Evolutionary conservation across 495 filamentous ascomycete species (phyloP).

Genomic region (Letharia lupina): DNA sequence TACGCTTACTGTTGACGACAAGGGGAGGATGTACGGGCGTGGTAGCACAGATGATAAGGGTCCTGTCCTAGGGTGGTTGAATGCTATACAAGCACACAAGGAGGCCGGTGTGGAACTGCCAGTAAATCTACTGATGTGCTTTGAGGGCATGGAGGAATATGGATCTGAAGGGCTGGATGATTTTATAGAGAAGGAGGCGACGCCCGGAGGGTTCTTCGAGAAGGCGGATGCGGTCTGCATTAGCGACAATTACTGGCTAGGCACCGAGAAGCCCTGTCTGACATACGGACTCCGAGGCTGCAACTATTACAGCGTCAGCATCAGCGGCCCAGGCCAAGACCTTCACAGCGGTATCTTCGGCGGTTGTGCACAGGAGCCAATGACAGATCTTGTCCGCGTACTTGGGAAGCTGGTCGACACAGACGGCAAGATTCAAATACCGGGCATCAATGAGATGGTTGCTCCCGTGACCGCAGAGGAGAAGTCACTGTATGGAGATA

Average conservation of each 20-base stretch:
- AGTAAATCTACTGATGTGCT: conserved; percentile 98
- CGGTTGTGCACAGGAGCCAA: conserved; percentile 90
- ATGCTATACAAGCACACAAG: conserved; percentile 94
- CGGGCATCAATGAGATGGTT: conserved; percentile 84
- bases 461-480: conserved; percentile 81
- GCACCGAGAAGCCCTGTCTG: conserved; percentile 93
- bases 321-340: conserved; percentile 85
- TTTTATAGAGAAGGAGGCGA: conserved; percentile 79
- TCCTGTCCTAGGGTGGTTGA: conserved; percentile 94
- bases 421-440: conserved; percentile 80
- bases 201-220: conserved; percentile 68
- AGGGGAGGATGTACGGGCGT: conserved; percentile 91
- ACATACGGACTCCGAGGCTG: conserved; percentile 97
- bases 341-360: conserved; percentile 96
- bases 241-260: conserved; percentile 99
- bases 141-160: conserved; percentile 99
- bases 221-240: conserved; percentile 97
- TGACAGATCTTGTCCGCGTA: conserved; percentile 86
- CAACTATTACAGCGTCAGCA: conserved; percentile 88
- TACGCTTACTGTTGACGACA: conserved; percentile 73
- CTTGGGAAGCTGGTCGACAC: conserved; percentile 78
- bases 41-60: conserved; percentile 98
- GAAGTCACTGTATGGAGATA: conserved; percentile 70
- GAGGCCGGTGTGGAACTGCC: conserved; percentile 90
- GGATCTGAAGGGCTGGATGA: conserved; percentile 95